These are phyloP conservation scores for Flaveria linearis DNA, from an alignment of 129 eudicot genomes.

Conservation along the genomic window DNA sequence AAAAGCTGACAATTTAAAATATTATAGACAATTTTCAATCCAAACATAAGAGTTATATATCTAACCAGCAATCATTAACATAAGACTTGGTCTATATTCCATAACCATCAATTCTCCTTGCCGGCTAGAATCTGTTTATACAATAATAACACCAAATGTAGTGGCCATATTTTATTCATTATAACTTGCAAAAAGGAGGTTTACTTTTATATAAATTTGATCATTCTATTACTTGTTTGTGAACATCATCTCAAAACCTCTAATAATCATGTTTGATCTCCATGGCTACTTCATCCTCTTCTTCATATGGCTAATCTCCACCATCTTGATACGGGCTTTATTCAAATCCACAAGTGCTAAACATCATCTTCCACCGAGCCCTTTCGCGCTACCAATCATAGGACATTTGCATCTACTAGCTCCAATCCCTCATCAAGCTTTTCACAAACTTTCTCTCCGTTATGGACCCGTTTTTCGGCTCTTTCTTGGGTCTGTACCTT, in stretches of 20 bases:
- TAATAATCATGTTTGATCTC: conserved; percentile 28
- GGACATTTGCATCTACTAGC: conserved; percentile 58
- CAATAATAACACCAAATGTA: conserved; percentile 11
- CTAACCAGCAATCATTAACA: conserved; percentile 19
- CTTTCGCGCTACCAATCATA: conserved; percentile 46
- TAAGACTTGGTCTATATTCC: conserved; percentile 26
- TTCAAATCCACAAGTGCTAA: conserved; percentile 24
- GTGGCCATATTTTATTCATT: conserved; percentile 9
- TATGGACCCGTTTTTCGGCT: conserved; percentile 45
- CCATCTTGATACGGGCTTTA: conserved; percentile 13
- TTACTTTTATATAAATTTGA: conserved; percentile 19
- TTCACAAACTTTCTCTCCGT: conserved; percentile 42
- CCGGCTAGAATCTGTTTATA: conserved; percentile 24
- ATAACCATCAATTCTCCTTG: conserved; percentile 27
- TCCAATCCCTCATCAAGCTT: conserved; percentile 37
- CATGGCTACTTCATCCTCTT: conserved; percentile 20
- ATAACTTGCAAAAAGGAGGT: conserved; percentile 1
- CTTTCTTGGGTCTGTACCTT: conserved; percentile 36
- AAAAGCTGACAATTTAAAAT: no score
- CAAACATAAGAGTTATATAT: conserved; percentile 17
- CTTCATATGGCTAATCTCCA: conserved; percentile 28
- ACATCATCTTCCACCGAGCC: conserved; percentile 45
- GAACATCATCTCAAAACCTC: conserved; percentile 11
- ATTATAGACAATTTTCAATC: background rate
- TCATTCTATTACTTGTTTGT: background rate